phyloP scores from a whole-genome alignment of 257 asterid species.

The Sherardia arvensis region DNA sequence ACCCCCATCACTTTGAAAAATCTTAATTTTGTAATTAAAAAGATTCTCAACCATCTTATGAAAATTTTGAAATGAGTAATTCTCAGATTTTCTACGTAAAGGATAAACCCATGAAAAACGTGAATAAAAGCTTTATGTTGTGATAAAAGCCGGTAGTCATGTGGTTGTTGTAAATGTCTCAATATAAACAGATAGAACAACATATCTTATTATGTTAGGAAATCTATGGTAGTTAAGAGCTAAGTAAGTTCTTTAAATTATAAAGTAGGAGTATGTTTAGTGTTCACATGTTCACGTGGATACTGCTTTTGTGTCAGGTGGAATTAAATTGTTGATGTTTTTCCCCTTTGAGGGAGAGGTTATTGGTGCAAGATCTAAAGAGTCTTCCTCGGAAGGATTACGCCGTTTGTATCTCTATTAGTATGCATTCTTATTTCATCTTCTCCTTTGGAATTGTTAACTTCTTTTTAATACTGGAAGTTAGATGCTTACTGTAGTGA shows the following conservation, averaged over 20 bases:
- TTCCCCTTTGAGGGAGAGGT: conserved; percentile 86
- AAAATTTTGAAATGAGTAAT: too few relatives aligned
- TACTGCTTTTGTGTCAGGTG: conserved; percentile 43
- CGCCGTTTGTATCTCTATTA: conserved; percentile 38
- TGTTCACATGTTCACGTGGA: neutral
- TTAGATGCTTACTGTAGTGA: too few relatives aligned
- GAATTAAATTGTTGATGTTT: conserved; percentile 70
- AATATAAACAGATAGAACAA: neutral
- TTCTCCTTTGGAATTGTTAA: neutral
- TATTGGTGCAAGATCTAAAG: conserved; percentile 57
- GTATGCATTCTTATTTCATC: neutral
- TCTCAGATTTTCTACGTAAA: too few relatives aligned
- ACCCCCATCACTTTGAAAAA: too few relatives aligned
- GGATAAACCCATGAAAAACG: too few relatives aligned
- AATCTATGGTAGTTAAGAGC: neutral
- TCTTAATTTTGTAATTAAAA: too few relatives aligned
- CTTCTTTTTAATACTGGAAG: neutral
- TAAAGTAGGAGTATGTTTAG: neutral
- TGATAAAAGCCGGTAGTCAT: too few relatives aligned
- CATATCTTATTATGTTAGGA: neutral
- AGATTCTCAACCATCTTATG: too few relatives aligned
- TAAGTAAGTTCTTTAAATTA: neutral
- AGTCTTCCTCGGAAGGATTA: conserved; percentile 56
- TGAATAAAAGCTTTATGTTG: too few relatives aligned
- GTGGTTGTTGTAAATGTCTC: too few relatives aligned